Evolutionary conservation across 441 rosid species (phyloP).

Genomic region (Capsella rubella): DNA sequence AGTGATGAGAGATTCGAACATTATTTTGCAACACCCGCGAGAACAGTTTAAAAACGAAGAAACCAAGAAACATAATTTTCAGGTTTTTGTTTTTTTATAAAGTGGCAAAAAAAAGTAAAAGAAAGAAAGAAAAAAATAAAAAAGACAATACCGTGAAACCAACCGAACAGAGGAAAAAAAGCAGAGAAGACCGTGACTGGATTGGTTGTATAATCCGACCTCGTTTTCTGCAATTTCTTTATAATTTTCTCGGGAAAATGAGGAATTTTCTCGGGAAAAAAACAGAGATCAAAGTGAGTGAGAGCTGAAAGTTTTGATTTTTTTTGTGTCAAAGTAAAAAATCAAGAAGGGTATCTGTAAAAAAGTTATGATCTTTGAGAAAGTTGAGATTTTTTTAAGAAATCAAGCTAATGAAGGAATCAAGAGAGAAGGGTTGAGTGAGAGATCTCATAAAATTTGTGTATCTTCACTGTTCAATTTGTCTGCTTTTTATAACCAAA

Average conservation of each 20-base stretch:
- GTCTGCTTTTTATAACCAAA: constrained; percentile 29
- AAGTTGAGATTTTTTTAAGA: constrained; percentile 18
- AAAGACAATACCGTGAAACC: constrained; percentile 43
- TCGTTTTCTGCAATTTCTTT: constrained; percentile 30
- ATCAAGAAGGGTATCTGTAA: constrained; percentile 21
- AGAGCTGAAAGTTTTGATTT: constrained; percentile 2
- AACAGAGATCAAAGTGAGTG: constrained; percentile 27
- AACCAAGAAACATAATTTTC: constrained; percentile 18
- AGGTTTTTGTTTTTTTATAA: not conserved
- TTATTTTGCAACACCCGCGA: constrained; percentile 19
- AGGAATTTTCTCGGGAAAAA: constrained; percentile 21
- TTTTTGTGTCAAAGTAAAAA: not conserved
- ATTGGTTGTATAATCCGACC: constrained; percentile 27
- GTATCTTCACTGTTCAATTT: not conserved
- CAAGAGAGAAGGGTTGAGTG: constrained; percentile 2
- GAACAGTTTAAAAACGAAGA: constrained; percentile 27
- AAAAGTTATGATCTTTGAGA: constrained; percentile 24
- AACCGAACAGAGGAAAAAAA: constrained; percentile 32
- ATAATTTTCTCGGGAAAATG: constrained; percentile 28
- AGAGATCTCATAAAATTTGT: constrained; percentile 28
- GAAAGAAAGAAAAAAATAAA: not conserved
- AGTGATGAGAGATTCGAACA: not conserved
- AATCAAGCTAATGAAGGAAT: constrained; percentile 9
- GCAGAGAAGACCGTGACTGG: constrained; percentile 46
- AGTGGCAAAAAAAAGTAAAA: not conserved